phyloP scores from a whole-genome alignment of 345 rosid species.

The Laguncularia racemosa region DNA sequence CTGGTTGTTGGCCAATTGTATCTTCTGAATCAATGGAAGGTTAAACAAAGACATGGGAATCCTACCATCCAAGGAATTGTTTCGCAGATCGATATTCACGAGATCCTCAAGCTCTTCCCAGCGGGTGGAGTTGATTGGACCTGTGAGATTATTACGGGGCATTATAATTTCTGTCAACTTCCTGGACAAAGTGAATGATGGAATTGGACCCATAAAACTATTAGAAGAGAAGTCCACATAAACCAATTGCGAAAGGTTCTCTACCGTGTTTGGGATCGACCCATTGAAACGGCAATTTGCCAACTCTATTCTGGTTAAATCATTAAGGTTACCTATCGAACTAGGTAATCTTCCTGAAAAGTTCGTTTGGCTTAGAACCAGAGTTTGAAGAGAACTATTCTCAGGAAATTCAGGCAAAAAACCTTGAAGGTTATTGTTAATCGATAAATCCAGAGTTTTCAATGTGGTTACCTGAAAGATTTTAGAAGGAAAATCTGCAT shows the following conservation, averaged over 20 bases:
- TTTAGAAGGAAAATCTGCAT: constrained; percentile 14
- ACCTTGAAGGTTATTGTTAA: constrained; percentile 14
- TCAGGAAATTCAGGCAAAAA: constrained; percentile 6
- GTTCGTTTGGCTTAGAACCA: constrained; percentile 15
- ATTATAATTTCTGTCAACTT: constrained; percentile 15
- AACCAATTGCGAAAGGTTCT: constrained; percentile 8
- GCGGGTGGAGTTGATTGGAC: constrained; percentile 11
- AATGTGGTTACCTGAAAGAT: constrained; percentile 19
- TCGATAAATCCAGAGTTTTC: constrained; percentile 19
- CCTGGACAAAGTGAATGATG: constrained; percentile 14
- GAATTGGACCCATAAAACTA: constrained; percentile 24
- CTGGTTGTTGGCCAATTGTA: constrained; percentile 19
- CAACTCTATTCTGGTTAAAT: constrained; percentile 23
- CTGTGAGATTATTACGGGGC: constrained; percentile 21
- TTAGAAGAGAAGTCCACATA: constrained; percentile 25
- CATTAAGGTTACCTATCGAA: constrained; percentile 22
- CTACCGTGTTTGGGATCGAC: constrained; percentile 19
- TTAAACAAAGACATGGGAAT: constrained; percentile 19
- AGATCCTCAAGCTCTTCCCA: constrained; percentile 23
- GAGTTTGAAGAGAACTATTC: constrained; percentile 16
- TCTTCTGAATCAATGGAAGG: constrained; percentile 9
- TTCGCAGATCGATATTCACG: constrained; percentile 19
- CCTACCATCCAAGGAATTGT: constrained; percentile 13
- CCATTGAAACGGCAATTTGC: constrained; percentile 19
- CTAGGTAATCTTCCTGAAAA: constrained; percentile 25